Percentiles rank a stretch among this genome's conserved stretches.
phyloP scores from a whole-genome alignment of 2,329 filamentous ascomycete species.

The Fusarium sp. region DNA sequence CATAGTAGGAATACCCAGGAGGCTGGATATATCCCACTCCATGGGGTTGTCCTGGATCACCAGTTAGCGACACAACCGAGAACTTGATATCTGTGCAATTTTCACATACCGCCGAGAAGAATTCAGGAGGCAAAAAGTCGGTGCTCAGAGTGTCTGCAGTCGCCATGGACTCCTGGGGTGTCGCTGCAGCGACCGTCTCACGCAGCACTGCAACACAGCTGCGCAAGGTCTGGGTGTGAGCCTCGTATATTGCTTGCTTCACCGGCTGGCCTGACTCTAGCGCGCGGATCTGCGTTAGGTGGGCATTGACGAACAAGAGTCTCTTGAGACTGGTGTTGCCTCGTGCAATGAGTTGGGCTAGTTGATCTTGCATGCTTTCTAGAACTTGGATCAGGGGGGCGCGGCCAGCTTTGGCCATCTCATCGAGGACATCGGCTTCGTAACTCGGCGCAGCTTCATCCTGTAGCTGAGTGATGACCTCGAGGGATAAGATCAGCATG shows the following conservation, averaged over 20 bases:
- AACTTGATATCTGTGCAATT: background rate
- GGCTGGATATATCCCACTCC: slow-evolving; percentile 44
- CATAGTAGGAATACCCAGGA: slow-evolving; percentile 36
- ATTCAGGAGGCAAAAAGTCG: slow-evolving; percentile 33
- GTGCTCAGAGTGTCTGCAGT: slow-evolving; percentile 26
- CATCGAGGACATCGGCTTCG: slow-evolving; percentile 40
- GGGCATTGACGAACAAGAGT: slow-evolving; percentile 38
- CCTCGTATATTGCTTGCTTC: slow-evolving; percentile 41
- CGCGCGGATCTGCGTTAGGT: slow-evolving; percentile 41
- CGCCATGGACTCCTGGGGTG: slow-evolving; percentile 34
- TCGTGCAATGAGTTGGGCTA: slow-evolving; percentile 31
- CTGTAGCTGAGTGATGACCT: slow-evolving; percentile 42
- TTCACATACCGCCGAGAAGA: slow-evolving; percentile 36
- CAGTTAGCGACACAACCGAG: slow-evolving; percentile 11
- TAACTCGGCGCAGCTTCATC: slow-evolving; percentile 32
- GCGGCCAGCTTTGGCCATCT: slow-evolving; percentile 39
- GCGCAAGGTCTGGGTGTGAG: slow-evolving; percentile 33
- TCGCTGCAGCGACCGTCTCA: slow-evolving; percentile 19
- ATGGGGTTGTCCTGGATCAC: slow-evolving; percentile 35
- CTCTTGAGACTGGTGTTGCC: slow-evolving; percentile 44
- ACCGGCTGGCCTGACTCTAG: slow-evolving; percentile 37
- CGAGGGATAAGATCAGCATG: slow-evolving; percentile 39
- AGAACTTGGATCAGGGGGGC: slow-evolving; percentile 37
- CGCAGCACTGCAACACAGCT: slow-evolving; percentile 36
- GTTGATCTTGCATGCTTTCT: slow-evolving; percentile 33